Percentiles rank a stretch among this genome's conserved stretches.
Evolutionary conservation across 352 stramenopile genomes (phyloP).

Genomic region (Thalassiosira oceanica): DNA sequence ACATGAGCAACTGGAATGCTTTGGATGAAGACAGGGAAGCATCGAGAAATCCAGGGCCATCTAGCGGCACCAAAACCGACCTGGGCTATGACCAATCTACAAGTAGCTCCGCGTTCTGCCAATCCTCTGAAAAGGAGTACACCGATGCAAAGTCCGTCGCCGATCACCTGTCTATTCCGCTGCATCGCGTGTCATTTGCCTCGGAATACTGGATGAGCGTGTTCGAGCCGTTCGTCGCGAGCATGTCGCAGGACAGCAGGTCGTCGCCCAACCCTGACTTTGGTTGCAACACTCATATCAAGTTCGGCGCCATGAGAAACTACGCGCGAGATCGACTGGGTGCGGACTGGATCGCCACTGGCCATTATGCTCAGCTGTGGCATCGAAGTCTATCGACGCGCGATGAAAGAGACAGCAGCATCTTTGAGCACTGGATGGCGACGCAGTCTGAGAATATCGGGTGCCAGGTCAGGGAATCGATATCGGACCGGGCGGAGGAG

Average conservation of each 20-base stretch:
- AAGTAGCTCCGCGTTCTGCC: no score
- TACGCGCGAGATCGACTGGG: constrained; percentile 84
- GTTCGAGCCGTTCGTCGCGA: constrained; percentile 94
- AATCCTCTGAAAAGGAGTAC: constrained; percentile 90
- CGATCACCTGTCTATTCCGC: constrained; percentile 87
- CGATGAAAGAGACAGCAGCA: not conserved
- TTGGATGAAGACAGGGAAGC: no score
- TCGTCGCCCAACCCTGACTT: constrained; percentile 77
- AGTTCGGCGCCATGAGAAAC: constrained; percentile 96
- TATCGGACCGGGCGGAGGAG: constrained; percentile 20
- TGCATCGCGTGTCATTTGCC: constrained; percentile 78
- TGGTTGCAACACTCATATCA: constrained; percentile 96
- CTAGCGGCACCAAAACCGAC: no score
- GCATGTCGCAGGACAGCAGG: constrained; percentile 24
- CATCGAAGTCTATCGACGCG: constrained; percentile 21
- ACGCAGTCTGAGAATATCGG: constrained; percentile 9
- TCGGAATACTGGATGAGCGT: constrained; percentile 96
- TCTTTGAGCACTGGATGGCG: constrained; percentile 28
- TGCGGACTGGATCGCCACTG: constrained; percentile 91
- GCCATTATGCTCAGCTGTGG: constrained; percentile 91
- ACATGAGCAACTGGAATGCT: constrained; percentile 99
- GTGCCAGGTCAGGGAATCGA: constrained; percentile 6
- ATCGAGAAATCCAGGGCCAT: no score
- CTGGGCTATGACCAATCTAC: no score
- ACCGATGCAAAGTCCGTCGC: constrained; percentile 91